Conservation (phyloP, 148 eudicot genomes). For the Rhododendron mucronatum region DNA sequence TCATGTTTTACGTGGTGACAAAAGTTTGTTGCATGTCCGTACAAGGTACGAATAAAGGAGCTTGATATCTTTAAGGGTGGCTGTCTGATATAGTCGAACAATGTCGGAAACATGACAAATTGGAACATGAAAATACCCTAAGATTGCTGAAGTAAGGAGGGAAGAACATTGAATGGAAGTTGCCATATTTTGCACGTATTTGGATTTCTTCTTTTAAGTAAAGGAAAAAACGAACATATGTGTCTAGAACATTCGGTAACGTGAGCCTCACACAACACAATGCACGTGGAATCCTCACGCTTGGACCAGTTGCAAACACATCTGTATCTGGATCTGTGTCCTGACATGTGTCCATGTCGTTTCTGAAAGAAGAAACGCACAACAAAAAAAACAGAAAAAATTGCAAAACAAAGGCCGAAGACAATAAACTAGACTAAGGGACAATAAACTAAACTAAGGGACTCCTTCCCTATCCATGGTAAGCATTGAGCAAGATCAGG, state of each 20-base stretch:
- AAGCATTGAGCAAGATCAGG: background rate
- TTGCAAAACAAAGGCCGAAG: background rate
- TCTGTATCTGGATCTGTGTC: too few relatives aligned
- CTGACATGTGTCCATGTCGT: background rate
- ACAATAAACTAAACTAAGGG: background rate
- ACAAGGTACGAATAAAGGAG: background rate
- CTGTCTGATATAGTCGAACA: background rate
- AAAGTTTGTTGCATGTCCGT: background rate
- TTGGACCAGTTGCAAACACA: background rate
- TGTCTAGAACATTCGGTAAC: too few relatives aligned
- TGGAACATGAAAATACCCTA: too few relatives aligned
- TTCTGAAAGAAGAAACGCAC: background rate
- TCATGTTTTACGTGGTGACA: background rate
- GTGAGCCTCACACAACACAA: background rate
- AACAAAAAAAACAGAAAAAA: too few relatives aligned
- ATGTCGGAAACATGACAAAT: background rate
- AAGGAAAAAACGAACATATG: too few relatives aligned
- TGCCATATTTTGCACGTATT: background rate
- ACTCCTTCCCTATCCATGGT: background rate
- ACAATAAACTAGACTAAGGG: background rate
- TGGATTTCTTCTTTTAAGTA: background rate
- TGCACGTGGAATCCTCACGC: background rate
- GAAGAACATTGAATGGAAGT: background rate
- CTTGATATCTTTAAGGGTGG: background rate
- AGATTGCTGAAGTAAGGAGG: background rate